Conservation (phyloP, 306 rosid species). For the Corylus avellana region DNA sequence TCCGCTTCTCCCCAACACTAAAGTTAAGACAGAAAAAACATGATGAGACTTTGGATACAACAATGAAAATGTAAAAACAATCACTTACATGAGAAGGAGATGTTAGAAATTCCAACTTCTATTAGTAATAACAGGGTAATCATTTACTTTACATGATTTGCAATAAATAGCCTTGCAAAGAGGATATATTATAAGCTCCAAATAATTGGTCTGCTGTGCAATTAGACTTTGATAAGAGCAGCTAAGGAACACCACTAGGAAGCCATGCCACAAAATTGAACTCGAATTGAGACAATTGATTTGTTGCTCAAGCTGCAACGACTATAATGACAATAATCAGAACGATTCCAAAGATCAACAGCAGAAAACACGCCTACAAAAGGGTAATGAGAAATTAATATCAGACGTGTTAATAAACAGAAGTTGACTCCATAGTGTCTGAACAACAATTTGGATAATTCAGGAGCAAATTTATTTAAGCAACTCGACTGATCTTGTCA, state of each 20-base stretch:
- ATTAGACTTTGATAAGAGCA: neutral
- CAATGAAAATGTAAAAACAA: neutral
- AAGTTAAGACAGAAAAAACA: constrained; percentile 6
- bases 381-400: neutral
- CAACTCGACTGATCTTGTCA: neutral
- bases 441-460: too few relatives aligned
- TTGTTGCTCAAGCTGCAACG: constrained; percentile 59
- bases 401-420: too few relatives aligned
- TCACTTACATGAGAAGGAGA: neutral
- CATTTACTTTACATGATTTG: too few relatives aligned
- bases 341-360: constrained; percentile 87
- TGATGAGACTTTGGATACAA: neutral
- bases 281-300: neutral
- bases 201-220: neutral
- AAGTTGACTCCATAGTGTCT: too few relatives aligned
- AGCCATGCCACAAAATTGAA: neutral
- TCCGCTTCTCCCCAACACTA: too few relatives aligned
- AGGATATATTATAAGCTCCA: neutral
- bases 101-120: too few relatives aligned
- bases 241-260: neutral
- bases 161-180: neutral
- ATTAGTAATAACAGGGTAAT: neutral
- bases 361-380: constrained; percentile 75
- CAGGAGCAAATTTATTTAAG: neutral
- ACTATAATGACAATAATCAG: constrained; percentile 80